Conservation (phyloP, 176 grass and related monocot species). For the Aechmea fasciata region DNA sequence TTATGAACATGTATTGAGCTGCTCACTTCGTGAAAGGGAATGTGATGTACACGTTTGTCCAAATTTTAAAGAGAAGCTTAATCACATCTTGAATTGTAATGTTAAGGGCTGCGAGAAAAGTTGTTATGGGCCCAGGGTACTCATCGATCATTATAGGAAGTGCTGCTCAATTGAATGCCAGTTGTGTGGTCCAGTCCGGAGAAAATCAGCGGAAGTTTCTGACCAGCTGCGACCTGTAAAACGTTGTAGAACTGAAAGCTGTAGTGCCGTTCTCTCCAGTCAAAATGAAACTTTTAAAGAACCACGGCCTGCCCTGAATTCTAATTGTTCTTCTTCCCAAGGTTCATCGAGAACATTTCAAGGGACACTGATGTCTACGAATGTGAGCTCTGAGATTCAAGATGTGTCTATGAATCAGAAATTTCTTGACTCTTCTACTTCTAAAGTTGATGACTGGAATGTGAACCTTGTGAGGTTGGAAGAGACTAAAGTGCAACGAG, state of each 20-base stretch:
- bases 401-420: constrained; percentile 21
- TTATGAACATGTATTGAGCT: constrained; percentile 27
- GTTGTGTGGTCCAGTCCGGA: constrained; percentile 33
- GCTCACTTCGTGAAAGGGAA: constrained; percentile 17
- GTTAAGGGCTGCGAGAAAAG: constrained; percentile 21
- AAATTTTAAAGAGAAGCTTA: constrained; percentile 26
- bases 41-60: constrained; percentile 13
- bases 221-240: constrained; percentile 33
- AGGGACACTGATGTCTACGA: background rate
- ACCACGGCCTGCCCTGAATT: constrained; percentile 15
- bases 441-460: constrained; percentile 8
- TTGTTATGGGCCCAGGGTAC: constrained; percentile 24
- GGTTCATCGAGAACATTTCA: no score
- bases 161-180: constrained; percentile 18
- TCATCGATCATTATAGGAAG: constrained; percentile 17
- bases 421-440: no score
- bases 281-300: constrained; percentile 22
- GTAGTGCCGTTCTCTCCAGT: constrained; percentile 15
- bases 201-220: constrained; percentile 19
- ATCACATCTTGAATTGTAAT: constrained; percentile 10
- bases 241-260: constrained; percentile 32
- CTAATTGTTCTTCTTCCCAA: constrained; percentile 14
- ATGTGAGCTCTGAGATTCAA: constrained; percentile 18
- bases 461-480: background rate
- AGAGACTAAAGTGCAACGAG: constrained; percentile 10